These are phyloP conservation scores for Fusarium graminum DNA, from an alignment of 2,329 filamentous ascomycete species.

Conservation along the genomic window DNA sequence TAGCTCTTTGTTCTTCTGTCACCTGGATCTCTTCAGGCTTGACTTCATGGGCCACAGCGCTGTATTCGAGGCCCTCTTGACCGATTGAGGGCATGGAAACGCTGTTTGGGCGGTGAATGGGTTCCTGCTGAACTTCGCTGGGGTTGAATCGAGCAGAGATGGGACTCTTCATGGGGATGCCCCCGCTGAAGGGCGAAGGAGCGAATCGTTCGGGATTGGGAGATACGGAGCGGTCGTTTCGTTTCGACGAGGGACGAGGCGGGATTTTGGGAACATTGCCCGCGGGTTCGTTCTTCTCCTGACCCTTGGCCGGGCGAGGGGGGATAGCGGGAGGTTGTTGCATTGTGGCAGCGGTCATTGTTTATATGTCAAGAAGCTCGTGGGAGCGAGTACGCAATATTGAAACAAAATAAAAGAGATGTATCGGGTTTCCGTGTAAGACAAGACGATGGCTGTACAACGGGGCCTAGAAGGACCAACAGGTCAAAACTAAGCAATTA, in stretches of 20 bases:
- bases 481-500: conserved; percentile 46
- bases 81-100: conserved; percentile 87
- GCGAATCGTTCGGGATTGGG: conserved; percentile 84
- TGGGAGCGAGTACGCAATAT: conserved; percentile 31
- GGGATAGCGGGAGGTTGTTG: conserved; percentile 67
- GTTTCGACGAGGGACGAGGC: conserved; percentile 79
- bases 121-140: conserved; percentile 56
- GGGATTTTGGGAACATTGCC: conserved; percentile 74
- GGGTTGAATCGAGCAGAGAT: conserved; percentile 54
- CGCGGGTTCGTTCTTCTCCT: conserved; percentile 59
- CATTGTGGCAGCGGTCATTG: conserved; percentile 66
- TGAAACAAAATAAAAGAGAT: conserved; percentile 30
- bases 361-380: conserved; percentile 37
- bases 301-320: conserved; percentile 66
- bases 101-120: conserved; percentile 75
- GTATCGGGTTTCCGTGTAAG: conserved; percentile 32
- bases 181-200: conserved; percentile 86
- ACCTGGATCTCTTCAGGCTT: conserved; percentile 55
- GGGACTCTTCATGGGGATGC: conserved; percentile 64
- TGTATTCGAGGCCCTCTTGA: conserved; percentile 92
- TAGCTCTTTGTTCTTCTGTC: conserved; percentile 55
- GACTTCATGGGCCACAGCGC: conserved; percentile 64
- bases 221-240: conserved; percentile 80
- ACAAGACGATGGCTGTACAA: conserved; percentile 33
- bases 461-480: conserved; percentile 35